Evolutionary conservation across 495 filamentous ascomycete species (phyloP), one percentile per base, ranked within the genome.

Genomic region (Choiromyces venosus): DNA sequence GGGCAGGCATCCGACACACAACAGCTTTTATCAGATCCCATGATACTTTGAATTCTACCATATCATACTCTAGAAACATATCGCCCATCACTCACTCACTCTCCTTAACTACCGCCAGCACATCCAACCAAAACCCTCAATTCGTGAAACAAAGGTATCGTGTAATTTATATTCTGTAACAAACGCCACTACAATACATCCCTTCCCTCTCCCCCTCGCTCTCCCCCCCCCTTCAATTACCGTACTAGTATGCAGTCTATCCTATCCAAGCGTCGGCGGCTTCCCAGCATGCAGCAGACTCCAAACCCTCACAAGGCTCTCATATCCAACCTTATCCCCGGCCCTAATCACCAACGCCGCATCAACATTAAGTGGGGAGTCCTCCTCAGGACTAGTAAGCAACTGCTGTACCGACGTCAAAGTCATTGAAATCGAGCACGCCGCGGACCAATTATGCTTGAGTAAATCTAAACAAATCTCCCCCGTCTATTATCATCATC

Each of bases 401-500:
- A 99, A 83, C 85, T 92, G 87, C 68, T 93, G 88, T 44, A 98
- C 87, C 33, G 89, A 88, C 76, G 91, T 90, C 77, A 97, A 83
- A 69, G 91, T 93, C 73, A 88, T 86, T 35, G 90, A 87, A 35
- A 97, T 85, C 38, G 90, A 94, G 80, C 95, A 96, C 39, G 91
- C 88, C 39, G 93, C 91, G 74, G 89, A 90, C 95, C 95, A 99
- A 65, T 87, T 86, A 38, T 89, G 88, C 76, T 90, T 91, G 65
- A 99, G 83, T 71, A 99, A 85, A 74, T 97, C 94, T 18, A 98
- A 87, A 79, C 95, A 98, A 81, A 99, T 95, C 82, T 97, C 92
- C 78, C 95, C 95, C 6, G 90, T 93, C 76, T 88, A 37, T 68
- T 4, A 25, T 2, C 9, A 35, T 33, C n/a, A 12, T 8, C 7